A percentile compares a stretch with the other conserved stretches of the same genome.
phyloP scores from a whole-genome alignment of 768 basidiomycete genomes.

The Boletus huronensis region DNA sequence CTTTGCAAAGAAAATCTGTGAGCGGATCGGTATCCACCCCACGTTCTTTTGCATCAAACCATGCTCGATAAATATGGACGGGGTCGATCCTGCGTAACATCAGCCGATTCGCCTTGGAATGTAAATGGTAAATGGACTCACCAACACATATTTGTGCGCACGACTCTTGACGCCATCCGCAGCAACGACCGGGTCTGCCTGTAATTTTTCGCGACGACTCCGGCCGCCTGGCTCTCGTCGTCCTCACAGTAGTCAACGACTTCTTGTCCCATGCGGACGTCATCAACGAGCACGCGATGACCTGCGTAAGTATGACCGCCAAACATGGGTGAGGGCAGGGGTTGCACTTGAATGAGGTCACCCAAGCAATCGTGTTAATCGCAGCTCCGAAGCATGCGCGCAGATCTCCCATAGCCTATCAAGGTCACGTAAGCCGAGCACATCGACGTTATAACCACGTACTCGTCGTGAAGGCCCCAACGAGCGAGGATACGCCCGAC shows the following conservation, averaged over 20 bases:
- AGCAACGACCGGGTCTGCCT: conserved; percentile 27
- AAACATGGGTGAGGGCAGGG: conserved; percentile 9
- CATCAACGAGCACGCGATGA: conserved; percentile 23
- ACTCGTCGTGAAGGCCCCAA: conserved; percentile 30
- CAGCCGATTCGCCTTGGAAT: not conserved
- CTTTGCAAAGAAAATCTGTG: conserved; percentile 17
- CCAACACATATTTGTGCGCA: conserved; percentile 23
- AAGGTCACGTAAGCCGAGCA: not conserved
- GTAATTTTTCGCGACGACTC: conserved; percentile 17
- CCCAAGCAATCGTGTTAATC: conserved; percentile 21
- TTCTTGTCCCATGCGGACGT: conserved; percentile 20
- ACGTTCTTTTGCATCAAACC: conserved; percentile 24
- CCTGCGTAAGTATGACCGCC: conserved; percentile 22
- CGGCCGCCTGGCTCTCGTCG: not conserved
- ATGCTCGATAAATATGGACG: conserved; percentile 28
- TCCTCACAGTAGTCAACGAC: conserved; percentile 24
- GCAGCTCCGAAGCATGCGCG: conserved; percentile 5
- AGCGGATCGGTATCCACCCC: conserved; percentile 23
- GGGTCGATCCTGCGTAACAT: conserved; percentile 16
- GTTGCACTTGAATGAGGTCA: conserved; percentile 18
- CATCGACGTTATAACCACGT: not conserved
- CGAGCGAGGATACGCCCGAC: conserved; percentile 26
- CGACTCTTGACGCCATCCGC: conserved; percentile 28
- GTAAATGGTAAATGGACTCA: not conserved
- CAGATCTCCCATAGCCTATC: conserved; percentile 22